Percentiles rank a stretch among this genome's conserved stretches.
These are phyloP conservation scores for Carex kokanica DNA, from an alignment of 176 grass and related monocot species.

Conservation along the genomic window DNA sequence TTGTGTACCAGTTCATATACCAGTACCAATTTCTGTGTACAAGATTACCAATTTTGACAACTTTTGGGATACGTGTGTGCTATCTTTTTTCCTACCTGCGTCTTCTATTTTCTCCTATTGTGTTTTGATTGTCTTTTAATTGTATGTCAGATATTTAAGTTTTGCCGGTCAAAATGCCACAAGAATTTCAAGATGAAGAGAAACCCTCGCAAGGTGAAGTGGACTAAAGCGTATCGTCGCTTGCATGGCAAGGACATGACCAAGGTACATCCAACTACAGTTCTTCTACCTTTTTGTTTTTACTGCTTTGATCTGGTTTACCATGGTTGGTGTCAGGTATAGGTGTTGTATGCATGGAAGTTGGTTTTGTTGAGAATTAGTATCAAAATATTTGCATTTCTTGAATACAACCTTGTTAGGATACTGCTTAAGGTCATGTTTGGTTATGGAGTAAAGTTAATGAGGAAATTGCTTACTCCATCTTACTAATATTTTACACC, in stretches of 20 bases:
- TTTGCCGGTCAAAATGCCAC: conserved; percentile 96
- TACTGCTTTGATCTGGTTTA: not conserved
- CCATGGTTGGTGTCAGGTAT: not conserved
- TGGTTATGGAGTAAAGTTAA: no score
- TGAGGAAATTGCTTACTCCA: no score
- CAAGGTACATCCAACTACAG: conserved; percentile 34
- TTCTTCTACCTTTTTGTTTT: not conserved
- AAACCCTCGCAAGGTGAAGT: conserved; percentile 98
- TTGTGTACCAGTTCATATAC: not conserved
- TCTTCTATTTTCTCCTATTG: not conserved
- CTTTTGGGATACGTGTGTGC: not conserved
- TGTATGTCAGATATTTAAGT: conserved; percentile 64
- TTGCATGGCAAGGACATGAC: conserved; percentile 98
- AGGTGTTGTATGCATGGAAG: not conserved
- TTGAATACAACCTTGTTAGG: not conserved
- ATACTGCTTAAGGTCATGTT: not conserved
- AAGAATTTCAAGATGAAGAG: conserved; percentile 99
- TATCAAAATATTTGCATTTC: not conserved
- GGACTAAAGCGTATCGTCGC: conserved; percentile 80
- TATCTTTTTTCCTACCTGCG: not conserved
- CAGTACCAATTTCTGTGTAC: not conserved
- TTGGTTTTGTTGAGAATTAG: not conserved
- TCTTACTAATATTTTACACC: no score
- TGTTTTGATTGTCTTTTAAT: not conserved
- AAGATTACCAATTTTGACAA: not conserved